Evolutionary conservation across 1,139 yeast species (phyloP).

Genomic region (Hanseniaspora sp.): DNA sequence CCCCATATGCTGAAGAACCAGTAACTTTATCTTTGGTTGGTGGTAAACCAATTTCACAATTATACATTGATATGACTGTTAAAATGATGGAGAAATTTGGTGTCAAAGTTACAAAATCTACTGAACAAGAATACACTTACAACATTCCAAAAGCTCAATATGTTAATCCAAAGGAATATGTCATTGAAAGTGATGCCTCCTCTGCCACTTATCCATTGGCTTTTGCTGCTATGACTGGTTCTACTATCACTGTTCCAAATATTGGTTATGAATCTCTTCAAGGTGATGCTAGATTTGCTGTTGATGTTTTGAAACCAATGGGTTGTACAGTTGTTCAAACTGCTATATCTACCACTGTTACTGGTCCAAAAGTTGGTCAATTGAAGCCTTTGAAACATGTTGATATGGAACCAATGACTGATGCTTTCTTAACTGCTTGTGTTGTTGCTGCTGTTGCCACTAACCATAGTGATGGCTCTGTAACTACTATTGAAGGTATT

Average conservation of each 20-base stretch:
- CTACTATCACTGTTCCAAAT: conserved; percentile 84
- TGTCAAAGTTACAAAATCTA: conserved; percentile 58
- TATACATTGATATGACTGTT: conserved; percentile 94
- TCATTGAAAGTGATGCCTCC: conserved; percentile 95
- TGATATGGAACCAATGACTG: conserved; percentile 99
- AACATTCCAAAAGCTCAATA: conserved; percentile 80
- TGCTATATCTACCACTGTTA: conserved; percentile 75
- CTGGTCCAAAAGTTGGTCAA: conserved; percentile 66
- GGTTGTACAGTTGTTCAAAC: conserved; percentile 85
- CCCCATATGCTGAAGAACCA: conserved; percentile 86
- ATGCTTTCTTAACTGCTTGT: conserved; percentile 91
- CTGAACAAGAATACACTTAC: conserved; percentile 68
- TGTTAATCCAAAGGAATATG: conserved; percentile 69
- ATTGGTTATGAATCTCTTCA: conserved; percentile 86
- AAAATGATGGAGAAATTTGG: conserved; percentile 92
- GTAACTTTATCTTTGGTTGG: conserved; percentile 84
- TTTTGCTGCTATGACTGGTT: conserved; percentile 94
- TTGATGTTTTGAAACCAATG: conserved; percentile 86
- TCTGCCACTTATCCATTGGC: conserved; percentile 97
- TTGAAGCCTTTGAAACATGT: conserved; percentile 62
- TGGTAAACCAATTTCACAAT: conserved; percentile 91
- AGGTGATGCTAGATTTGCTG: conserved; percentile 96
- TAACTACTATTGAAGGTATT: conserved; percentile 73
- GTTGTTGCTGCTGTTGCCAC: conserved; percentile 89
- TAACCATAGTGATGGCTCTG: conserved; percentile 30